phyloP scores from a whole-genome alignment of 1,284 basidiomycete species.

The Termitomyces sp. region DNA sequence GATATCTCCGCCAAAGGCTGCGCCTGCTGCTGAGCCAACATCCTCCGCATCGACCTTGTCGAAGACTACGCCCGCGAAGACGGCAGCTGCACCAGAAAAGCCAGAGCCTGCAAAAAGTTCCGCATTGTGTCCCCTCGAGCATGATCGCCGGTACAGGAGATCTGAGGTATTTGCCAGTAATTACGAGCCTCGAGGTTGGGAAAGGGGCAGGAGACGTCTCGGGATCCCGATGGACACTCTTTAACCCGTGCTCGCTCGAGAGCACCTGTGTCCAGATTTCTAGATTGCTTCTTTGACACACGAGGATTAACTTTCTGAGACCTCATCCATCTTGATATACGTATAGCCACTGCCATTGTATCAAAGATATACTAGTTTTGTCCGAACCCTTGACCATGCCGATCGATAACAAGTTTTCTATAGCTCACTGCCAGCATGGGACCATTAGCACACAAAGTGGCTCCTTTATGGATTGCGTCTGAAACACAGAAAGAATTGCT shows the following conservation, averaged over 20 bases:
- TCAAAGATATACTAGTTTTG: constrained; percentile 14
- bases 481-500: not conserved
- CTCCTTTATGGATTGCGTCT: not conserved
- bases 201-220: constrained; percentile 1
- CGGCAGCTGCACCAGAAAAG: constrained; percentile 11
- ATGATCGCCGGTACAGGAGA: constrained; percentile 2
- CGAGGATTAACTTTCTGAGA: constrained; percentile 9
- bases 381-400: constrained; percentile 5
- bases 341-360: not conserved
- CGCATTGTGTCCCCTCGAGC: not conserved
- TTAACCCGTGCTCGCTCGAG: constrained; percentile 3
- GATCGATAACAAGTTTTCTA: constrained; percentile 9
- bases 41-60: not conserved
- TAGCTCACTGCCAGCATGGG: not conserved
- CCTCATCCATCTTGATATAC: constrained; percentile 4
- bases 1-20: constrained; percentile 10
- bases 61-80: constrained; percentile 2
- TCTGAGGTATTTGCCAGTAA: constrained; percentile 5
- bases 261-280: not conserved
- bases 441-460: not conserved
- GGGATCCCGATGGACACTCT: constrained; percentile 5
- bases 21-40: not conserved
- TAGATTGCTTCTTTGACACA: constrained; percentile 8
- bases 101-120: constrained; percentile 7
- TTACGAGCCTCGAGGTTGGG: not conserved